These are phyloP conservation scores for Auriculariales sp. DNA, from an alignment of 768 basidiomycete genomes.

Conservation along the genomic window DNA sequence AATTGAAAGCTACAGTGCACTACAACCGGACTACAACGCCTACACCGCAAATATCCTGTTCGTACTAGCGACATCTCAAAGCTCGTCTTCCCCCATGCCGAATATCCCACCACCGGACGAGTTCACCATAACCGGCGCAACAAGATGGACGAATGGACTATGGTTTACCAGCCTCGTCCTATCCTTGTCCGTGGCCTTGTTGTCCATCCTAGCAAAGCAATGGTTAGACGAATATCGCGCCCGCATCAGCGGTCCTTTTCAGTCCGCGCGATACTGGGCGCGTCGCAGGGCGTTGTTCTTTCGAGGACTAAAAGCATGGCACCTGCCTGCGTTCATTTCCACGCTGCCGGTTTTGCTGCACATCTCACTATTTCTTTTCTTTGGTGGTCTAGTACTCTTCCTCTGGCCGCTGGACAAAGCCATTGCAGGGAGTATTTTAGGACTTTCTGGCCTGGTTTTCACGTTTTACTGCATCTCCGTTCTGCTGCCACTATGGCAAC, in stretches of 20 bases:
- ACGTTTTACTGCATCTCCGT: not conserved
- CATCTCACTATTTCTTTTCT: not conserved
- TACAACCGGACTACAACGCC: not conserved
- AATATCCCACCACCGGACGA: not conserved
- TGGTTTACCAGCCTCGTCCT: conserved; percentile 1
- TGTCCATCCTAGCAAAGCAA: conserved; percentile 4
- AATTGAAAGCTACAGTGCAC: not conserved
- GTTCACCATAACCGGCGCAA: not conserved
- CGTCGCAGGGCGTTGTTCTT: not conserved
- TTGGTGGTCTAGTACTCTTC: not conserved
- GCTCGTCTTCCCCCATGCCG: not conserved
- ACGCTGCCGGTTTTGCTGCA: not conserved
- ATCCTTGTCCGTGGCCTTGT: not conserved
- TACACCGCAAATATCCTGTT: not conserved
- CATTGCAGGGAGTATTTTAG: no score
- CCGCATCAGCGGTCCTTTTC: not conserved
- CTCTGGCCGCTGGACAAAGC: not conserved
- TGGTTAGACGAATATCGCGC: not conserved
- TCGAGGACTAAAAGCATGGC: not conserved
- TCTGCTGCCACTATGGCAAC: not conserved
- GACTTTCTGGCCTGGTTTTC: no score
- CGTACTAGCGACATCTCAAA: not conserved
- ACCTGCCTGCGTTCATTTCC: not conserved
- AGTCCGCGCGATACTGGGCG: not conserved
- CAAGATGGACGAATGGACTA: not conserved